These are phyloP conservation scores for Eurotiales sp. DNA, from an alignment of 2,329 filamentous ascomycete species.

Conservation along the genomic window DNA sequence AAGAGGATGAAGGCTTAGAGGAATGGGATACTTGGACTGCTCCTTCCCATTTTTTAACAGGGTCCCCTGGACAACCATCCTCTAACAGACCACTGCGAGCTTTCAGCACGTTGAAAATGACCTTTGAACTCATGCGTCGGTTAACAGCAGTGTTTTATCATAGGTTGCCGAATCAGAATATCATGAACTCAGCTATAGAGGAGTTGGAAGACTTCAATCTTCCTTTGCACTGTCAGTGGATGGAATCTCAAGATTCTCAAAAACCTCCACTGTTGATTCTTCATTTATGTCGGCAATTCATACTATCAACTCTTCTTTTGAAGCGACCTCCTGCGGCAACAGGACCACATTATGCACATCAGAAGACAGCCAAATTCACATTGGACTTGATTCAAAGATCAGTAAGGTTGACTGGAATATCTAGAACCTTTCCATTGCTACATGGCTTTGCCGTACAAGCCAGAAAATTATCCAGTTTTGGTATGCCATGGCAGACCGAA, in stretches of 20 bases:
- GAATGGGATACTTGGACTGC: conserved; percentile 4
- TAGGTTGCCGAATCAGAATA: background rate
- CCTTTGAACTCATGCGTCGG: background rate
- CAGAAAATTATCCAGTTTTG: background rate
- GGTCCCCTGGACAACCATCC: background rate
- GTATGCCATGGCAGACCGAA: background rate
- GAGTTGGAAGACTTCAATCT: background rate
- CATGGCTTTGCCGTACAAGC: conserved; percentile 1
- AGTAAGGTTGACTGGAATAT: background rate
- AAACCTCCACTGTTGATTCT: conserved; percentile 4
- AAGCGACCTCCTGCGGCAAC: no score
- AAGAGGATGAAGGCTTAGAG: background rate
- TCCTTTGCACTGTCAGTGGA: conserved; percentile 1
- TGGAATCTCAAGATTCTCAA: background rate
- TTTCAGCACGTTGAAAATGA: conserved; percentile 2
- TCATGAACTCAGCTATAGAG: background rate
- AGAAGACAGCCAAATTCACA: background rate
- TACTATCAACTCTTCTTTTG: background rate
- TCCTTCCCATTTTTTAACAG: background rate
- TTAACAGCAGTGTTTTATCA: background rate
- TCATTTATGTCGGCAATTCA: conserved; percentile 1
- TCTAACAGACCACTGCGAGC: background rate
- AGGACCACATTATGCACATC: no score
- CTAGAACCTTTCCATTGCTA: background rate
- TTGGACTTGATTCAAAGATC: background rate